phyloP scores from a whole-genome alignment of 1,139 yeast species.

The Magnusiomyces tetraspermus region DNA sequence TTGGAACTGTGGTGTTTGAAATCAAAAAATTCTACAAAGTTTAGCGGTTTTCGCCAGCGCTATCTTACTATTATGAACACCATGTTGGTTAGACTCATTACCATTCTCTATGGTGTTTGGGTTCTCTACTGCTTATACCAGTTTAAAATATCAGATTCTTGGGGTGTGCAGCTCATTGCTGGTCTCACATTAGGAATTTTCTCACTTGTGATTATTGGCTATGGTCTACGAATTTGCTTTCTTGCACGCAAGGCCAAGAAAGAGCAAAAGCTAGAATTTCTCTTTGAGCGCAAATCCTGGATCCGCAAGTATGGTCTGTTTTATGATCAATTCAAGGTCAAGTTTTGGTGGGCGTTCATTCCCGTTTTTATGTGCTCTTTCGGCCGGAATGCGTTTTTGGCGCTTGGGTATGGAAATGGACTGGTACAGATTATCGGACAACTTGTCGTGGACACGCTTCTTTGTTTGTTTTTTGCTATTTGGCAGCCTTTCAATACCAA shows the following conservation, averaged over 20 bases:
- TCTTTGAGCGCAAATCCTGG: conserved; percentile 29
- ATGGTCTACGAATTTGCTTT: conserved; percentile 23
- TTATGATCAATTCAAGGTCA: conserved; percentile 28
- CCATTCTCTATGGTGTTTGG: conserved; percentile 30
- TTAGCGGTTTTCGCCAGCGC: conserved; percentile 22
- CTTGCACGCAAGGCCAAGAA: conserved; percentile 23
- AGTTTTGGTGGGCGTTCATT: conserved; percentile 32
- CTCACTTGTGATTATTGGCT: conserved; percentile 22
- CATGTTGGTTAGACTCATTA: conserved; percentile 24
- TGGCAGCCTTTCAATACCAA: conserved; percentile 27
- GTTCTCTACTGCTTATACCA: conserved; percentile 29
- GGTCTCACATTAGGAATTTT: conserved; percentile 27
- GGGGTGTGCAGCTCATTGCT: conserved; percentile 29
- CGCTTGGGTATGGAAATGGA: conserved; percentile 30
- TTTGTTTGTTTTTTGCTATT: conserved; percentile 18
- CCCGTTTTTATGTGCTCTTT: conserved; percentile 23
- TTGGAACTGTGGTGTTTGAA: conserved; percentile 21
- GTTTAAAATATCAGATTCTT: conserved; percentile 25
- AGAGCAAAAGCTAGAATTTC: conserved; percentile 21
- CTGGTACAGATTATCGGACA: conserved; percentile 30
- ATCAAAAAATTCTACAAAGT: conserved; percentile 16
- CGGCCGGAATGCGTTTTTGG: conserved; percentile 29
- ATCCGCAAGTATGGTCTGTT: conserved; percentile 28
- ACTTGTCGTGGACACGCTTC: conserved; percentile 22
- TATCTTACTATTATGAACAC: conserved; percentile 21